Evolutionary conservation across 176 grass and related monocot genomes (phyloP).

Genomic region (Hordeum marinum): DNA sequence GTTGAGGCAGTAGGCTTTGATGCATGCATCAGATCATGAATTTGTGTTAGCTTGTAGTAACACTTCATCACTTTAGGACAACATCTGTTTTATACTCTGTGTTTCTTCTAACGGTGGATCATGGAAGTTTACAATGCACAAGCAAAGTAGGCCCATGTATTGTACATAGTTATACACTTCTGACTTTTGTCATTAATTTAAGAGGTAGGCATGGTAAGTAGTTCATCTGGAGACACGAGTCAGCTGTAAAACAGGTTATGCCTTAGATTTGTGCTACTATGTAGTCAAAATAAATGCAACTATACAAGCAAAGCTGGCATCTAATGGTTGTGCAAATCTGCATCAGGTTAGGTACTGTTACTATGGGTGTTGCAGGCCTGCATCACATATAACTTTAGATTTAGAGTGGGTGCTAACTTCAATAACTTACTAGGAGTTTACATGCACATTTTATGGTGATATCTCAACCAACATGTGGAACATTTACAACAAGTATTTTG

Average conservation of each 20-base stretch:
- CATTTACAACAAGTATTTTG: conserved; percentile 16
- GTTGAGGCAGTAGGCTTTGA: neutral
- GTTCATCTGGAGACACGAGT: neutral
- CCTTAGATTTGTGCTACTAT: neutral
- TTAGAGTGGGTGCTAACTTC: neutral
- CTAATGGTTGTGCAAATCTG: conserved; percentile 14
- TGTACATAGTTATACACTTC: neutral
- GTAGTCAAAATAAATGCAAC: conserved; percentile 9
- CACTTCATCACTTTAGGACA: neutral
- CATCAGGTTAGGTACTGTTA: neutral
- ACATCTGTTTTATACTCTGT: conserved; percentile 5
- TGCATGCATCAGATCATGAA: conserved; percentile 3
- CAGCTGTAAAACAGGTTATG: neutral
- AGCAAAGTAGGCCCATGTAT: neutral
- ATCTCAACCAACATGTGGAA: conserved; percentile 4
- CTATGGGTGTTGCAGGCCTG: conserved; percentile 2
- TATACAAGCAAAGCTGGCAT: conserved; percentile 9
- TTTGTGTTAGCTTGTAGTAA: neutral
- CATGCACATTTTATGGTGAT: neutral
- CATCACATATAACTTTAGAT: neutral
- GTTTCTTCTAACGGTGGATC: neutral
- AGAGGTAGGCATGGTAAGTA: neutral
- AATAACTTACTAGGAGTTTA: neutral
- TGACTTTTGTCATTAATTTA: neutral
- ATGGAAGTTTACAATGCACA: conserved; percentile 14